phyloP scores from a whole-genome alignment of 768 basidiomycete species.

The Mycena rosella region DNA sequence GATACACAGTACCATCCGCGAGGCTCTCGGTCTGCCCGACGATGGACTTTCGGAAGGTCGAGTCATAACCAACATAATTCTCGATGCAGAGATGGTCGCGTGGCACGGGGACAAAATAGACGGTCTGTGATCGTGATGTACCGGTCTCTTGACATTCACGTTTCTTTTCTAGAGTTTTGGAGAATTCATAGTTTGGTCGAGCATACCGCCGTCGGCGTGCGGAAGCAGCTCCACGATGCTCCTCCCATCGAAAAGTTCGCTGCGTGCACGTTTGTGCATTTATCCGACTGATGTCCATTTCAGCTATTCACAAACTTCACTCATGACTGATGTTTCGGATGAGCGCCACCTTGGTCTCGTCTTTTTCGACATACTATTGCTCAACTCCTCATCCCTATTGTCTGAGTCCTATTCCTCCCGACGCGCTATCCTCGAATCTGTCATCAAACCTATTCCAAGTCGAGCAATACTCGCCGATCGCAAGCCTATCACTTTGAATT shows the following conservation, averaged over 20 bases:
- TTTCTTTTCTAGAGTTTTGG: constrained; percentile 74
- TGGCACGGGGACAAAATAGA: constrained; percentile 79
- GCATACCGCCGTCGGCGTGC: constrained; percentile 63
- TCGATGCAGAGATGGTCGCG: constrained; percentile 93
- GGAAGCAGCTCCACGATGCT: constrained; percentile 44
- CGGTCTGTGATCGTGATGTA: constrained; percentile 59
- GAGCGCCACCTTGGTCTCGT: constrained; percentile 79
- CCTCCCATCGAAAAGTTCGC: constrained; percentile 15
- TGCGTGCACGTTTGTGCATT: constrained; percentile 4
- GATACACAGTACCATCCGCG: constrained; percentile 71
- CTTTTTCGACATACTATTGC: constrained; percentile 87
- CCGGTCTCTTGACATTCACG: background rate
- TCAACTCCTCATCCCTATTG: constrained; percentile 73
- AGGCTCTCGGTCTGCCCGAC: constrained; percentile 63
- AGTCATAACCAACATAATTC: constrained; percentile 58
- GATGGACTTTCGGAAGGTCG: constrained; percentile 20
- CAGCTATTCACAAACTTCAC: constrained; percentile 46
- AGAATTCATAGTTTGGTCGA: constrained; percentile 72
- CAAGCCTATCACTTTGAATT: constrained; percentile 57
- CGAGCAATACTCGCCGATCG: constrained; percentile 75
- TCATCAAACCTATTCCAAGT: constrained; percentile 67
- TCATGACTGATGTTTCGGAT: constrained; percentile 50
- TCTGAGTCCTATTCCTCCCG: constrained; percentile 69
- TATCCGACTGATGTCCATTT: constrained; percentile 38
- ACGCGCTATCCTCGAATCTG: constrained; percentile 69